Evolutionary conservation across 2,329 filamentous ascomycete genomes (phyloP), one percentile per base, ranked within the genome.

Genomic region (Aspergillus uvarum): DNA sequence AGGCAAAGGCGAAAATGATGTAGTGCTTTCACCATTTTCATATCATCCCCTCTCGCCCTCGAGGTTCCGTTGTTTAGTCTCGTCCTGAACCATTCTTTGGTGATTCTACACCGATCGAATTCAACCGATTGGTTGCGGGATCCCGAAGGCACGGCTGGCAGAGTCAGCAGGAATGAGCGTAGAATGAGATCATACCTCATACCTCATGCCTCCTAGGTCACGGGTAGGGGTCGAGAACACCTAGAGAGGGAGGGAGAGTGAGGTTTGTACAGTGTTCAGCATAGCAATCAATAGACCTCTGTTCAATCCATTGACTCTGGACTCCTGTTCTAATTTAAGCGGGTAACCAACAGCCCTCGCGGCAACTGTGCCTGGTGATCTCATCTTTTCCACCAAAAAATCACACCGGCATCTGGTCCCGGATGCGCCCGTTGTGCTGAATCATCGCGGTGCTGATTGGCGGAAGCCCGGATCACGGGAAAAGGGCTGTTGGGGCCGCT

Each of bases 391-490:
- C 4, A 6, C 50, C 44, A 59, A 56, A 53, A 56, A 53, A 54
- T 35, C 31, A 61, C 61, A 58, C 61, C 59, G 61, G 51, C 32
- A 54, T 53, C 24, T 55, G 26, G 57, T 67, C 65, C 74, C 74
- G 74, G 68, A 68, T 68, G 68, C 67, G 72, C 72, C 74, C 74
- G 73, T 69, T 56, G 42, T 26, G 65, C 62, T 73, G 68, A 75
- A 76, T 74, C 72, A 74, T 68, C 69, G 32, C 3, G 4, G 0
- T 59, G n/a, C 58, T 76, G 72, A 76, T 76, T 76, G 74, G 74
- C 38, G 24, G 22, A 56, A 3, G 2, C 16, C 44, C 56, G 57
- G 67, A 72, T 75, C 72, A 74, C 74, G 73, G 73, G 72, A 72
- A 44, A 29, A 44, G 38, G 38, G 65, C 58, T 58, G 60, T 65